A percentile compares a stretch with the other conserved stretches of the same genome.
Evolutionary conservation across 2,329 filamentous ascomycete genomes (phyloP).

Genomic region (Colletotrichum salicis): DNA sequence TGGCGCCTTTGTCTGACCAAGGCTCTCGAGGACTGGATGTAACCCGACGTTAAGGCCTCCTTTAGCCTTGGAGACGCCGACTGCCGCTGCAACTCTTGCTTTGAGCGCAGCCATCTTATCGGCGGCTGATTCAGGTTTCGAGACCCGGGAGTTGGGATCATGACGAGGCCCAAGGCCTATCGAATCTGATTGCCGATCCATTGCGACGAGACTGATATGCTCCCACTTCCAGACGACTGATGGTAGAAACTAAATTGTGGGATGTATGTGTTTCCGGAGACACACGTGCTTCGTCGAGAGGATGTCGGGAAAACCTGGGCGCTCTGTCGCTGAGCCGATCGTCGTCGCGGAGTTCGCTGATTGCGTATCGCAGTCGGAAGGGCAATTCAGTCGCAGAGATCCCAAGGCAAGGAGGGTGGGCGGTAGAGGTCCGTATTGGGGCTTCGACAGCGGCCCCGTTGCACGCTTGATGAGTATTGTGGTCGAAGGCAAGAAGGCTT

Average conservation of each 20-base stretch:
- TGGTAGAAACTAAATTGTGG: neutral
- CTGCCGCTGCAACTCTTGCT: slow-evolving; percentile 81
- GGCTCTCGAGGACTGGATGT: slow-evolving; percentile 77
- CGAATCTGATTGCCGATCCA: slow-evolving; percentile 64
- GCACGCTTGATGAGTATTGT: neutral
- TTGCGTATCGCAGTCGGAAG: neutral
- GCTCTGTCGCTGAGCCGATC: neutral
- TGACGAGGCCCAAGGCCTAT: slow-evolving; percentile 66
- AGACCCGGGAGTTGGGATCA: slow-evolving; percentile 64
- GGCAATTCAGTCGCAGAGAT: neutral
- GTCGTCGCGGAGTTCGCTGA: neutral
- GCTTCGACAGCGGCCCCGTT: neutral
- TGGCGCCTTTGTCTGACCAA: slow-evolving; percentile 59
- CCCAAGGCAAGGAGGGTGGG: neutral
- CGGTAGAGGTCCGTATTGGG: neutral
- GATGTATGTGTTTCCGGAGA: neutral
- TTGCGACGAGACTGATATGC: slow-evolving; percentile 38
- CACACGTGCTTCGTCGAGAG: neutral
- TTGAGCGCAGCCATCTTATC: slow-evolving; percentile 81
- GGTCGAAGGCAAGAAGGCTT: neutral
- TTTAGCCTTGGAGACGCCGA: slow-evolving; percentile 66
- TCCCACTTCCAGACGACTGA: neutral
- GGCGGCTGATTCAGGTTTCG: slow-evolving; percentile 67
- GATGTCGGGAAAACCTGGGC: neutral
- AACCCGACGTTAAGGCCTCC: slow-evolving; percentile 81